Conservation (phyloP, 202 grass and related monocot species). For the Brachypodium distachyon region DNA sequence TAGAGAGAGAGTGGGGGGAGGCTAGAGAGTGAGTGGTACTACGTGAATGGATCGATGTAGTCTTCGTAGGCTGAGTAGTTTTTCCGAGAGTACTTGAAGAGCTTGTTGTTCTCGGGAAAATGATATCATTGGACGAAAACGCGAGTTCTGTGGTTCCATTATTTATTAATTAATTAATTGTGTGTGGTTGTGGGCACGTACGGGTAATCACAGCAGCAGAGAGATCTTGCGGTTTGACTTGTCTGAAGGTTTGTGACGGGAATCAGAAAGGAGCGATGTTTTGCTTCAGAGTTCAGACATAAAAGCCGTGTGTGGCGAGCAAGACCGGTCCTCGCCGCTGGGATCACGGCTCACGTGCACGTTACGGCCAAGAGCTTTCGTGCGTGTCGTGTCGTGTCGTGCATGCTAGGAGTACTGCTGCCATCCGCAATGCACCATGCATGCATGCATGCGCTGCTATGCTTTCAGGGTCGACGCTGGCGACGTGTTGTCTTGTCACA, state of each 20-base stretch:
- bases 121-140: slow-evolving; percentile 25
- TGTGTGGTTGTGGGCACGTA: neutral
- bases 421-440: neutral
- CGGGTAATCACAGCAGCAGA: neutral
- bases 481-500: slow-evolving; percentile 18
- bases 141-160: neutral
- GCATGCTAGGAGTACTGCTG: neutral
- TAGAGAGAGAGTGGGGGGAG: neutral
- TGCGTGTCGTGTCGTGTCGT: slow-evolving; percentile 17
- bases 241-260: neutral
- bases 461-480: slow-evolving; percentile 9
- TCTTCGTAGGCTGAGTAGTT: slow-evolving; percentile 35
- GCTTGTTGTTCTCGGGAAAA: slow-evolving; percentile 35
- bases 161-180: slow-evolving; percentile 1
- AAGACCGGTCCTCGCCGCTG: neutral
- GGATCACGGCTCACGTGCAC: neutral
- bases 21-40: neutral
- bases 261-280: neutral
- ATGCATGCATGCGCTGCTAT: neutral
- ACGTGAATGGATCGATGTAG: slow-evolving; percentile 13
- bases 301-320: neutral
- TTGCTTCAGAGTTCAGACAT: neutral
- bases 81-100: slow-evolving; percentile 23
- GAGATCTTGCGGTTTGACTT: neutral
- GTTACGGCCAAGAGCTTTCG: neutral